phyloP scores from a whole-genome alignment of 2,329 filamentous ascomycete species.

The Lomentospora prolificans region DNA sequence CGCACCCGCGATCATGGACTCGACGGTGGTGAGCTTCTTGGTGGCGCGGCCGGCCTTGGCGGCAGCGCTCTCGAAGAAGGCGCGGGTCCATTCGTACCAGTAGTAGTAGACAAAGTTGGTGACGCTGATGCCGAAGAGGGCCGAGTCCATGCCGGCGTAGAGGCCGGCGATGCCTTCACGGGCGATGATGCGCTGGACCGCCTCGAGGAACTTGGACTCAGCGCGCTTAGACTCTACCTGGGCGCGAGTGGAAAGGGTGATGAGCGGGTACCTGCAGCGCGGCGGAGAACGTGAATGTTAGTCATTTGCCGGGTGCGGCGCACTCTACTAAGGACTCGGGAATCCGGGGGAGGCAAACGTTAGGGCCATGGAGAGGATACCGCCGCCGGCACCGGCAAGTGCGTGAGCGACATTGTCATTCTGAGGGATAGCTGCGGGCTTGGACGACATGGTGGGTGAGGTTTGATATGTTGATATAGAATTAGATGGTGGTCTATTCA shows the following conservation, averaged over 20 bases:
- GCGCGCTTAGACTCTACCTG: slow-evolving; percentile 96
- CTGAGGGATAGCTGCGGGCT: slow-evolving; percentile 58
- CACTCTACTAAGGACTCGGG: background rate
- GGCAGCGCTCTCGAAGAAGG: slow-evolving; percentile 75
- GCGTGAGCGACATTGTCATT: slow-evolving; percentile 97
- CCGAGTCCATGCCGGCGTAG: slow-evolving; percentile 87
- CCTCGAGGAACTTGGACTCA: slow-evolving; percentile 72
- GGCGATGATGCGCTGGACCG: slow-evolving; percentile 76
- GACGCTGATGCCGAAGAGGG: slow-evolving; percentile 92
- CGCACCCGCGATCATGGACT: slow-evolving; percentile 92
- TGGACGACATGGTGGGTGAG: slow-evolving; percentile 32
- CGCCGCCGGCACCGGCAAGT: slow-evolving; percentile 83
- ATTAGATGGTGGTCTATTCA: background rate
- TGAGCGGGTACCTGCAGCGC: slow-evolving; percentile 72
- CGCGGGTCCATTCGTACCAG: slow-evolving; percentile 97
- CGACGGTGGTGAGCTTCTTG: slow-evolving; percentile 78
- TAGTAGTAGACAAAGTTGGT: slow-evolving; percentile 99
- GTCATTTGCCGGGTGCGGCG: background rate
- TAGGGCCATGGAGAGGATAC: slow-evolving; percentile 88
- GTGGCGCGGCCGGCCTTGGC: slow-evolving; percentile 60
- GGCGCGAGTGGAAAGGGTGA: slow-evolving; percentile 92
- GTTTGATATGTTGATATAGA: background rate
- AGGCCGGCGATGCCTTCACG: slow-evolving; percentile 84
- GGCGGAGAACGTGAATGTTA: background rate
- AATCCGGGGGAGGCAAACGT: slow-evolving; percentile 50